Percentiles rank a stretch among this genome's conserved stretches.
Conservation (phyloP, 2,329 filamentous ascomycete species). For the Mycosphaerella arachidis region DNA sequence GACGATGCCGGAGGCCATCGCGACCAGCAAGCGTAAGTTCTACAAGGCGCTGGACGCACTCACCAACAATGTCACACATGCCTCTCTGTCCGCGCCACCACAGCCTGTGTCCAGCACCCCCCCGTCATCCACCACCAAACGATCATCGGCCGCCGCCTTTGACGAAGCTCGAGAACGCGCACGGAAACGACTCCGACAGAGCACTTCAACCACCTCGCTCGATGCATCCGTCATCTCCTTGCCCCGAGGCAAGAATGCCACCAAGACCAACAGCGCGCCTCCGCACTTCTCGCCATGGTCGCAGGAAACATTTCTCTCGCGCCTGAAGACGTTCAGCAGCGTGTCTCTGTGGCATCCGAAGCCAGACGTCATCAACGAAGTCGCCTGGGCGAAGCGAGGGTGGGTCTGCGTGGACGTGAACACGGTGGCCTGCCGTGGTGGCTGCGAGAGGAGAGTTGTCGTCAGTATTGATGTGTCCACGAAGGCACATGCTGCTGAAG, state of each 20-base stretch:
- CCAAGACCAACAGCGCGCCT: conserved; percentile 10
- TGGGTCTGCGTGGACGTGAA: conserved; percentile 84
- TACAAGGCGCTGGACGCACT: conserved; percentile 65
- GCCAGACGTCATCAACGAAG: conserved; percentile 76
- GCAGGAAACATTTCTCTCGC: conserved; percentile 71
- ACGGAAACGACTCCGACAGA: conserved; percentile 30
- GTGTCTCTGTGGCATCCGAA: conserved; percentile 93
- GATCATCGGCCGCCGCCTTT: conserved; percentile 20
- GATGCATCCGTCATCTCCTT: conserved; percentile 26
- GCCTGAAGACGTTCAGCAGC: conserved; percentile 83
- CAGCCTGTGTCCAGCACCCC: conserved; percentile 35
- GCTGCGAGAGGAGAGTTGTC: conserved; percentile 78
- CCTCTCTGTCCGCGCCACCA: conserved; percentile 7
- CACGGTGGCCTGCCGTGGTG: conserved; percentile 72
- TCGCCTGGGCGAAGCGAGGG: conserved; percentile 89
- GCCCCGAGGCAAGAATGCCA: conserved; percentile 28
- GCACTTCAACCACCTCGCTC: conserved; percentile 26
- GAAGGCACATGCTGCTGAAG: conserved; percentile 18
- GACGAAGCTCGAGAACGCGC: conserved; percentile 26
- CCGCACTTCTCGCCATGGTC: conserved; percentile 84
- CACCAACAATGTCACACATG: conserved; percentile 41
- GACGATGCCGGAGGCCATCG: conserved; percentile 52
- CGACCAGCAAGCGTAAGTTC: conserved; percentile 79
- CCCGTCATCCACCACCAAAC: conserved; percentile 27
- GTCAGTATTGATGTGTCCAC: conserved; percentile 62